Evolutionary conservation across 352 stramenopile species (phyloP).

Genomic region (Pythium apleroticum): DNA sequence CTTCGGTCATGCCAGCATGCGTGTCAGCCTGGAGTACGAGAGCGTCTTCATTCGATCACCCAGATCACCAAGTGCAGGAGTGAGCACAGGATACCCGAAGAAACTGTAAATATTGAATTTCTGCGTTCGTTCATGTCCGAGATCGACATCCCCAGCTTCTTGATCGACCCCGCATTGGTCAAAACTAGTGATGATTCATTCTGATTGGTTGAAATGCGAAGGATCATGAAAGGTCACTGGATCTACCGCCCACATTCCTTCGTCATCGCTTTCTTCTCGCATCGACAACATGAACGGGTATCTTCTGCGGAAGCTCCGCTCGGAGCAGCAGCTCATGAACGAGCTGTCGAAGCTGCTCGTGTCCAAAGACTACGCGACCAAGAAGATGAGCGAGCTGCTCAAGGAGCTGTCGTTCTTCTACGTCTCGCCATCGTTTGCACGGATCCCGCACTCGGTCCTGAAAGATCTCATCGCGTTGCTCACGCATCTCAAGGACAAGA

Average conservation of each 20-base stretch:
- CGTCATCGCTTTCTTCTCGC: not conserved
- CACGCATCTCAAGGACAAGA: slow-evolving; percentile 78
- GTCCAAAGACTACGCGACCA: slow-evolving; percentile 61
- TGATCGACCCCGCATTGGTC: too few species aligned
- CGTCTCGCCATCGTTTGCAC: slow-evolving; percentile 46
- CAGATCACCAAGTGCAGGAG: not conserved
- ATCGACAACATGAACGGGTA: slow-evolving; percentile 64
- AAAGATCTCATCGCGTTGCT: slow-evolving; percentile 64
- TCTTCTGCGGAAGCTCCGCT: slow-evolving; percentile 67
- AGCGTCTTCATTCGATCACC: not conserved
- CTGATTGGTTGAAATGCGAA: not conserved
- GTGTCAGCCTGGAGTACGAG: not conserved
- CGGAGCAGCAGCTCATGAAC: slow-evolving; percentile 84
- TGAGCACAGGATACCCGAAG: not conserved
- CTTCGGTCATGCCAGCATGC: not conserved
- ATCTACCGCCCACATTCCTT: not conserved
- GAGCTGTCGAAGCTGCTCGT: slow-evolving; percentile 64
- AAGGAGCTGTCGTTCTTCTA: slow-evolving; percentile 77
- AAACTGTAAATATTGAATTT: not conserved
- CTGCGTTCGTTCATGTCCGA: not conserved
- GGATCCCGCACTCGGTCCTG: slow-evolving; percentile 63
- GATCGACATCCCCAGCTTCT: too few species aligned
- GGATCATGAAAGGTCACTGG: slow-evolving; percentile 3
- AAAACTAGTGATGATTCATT: not conserved
- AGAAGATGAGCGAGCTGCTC: slow-evolving; percentile 68